These are phyloP conservation scores for Aspergillus vadensis DNA, from an alignment of 2,329 filamentous ascomycete genomes.

Conservation along the genomic window DNA sequence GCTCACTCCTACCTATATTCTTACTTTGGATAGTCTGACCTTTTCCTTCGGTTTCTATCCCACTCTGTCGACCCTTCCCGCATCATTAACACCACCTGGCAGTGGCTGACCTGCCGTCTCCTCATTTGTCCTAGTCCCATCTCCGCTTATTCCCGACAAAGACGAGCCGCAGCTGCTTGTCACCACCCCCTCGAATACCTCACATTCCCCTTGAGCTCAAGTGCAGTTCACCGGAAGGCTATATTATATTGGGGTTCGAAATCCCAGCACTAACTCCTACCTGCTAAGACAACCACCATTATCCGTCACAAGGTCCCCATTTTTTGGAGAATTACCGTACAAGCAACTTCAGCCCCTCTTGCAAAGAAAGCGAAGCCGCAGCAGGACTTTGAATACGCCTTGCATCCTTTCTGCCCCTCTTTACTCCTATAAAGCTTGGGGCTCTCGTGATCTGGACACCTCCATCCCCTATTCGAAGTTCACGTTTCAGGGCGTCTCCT, in stretches of 20 bases:
- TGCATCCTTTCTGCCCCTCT: background rate
- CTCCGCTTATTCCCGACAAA: constrained; percentile 11
- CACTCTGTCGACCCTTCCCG: background rate
- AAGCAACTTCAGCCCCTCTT: background rate
- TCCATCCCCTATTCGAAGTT: constrained; percentile 16
- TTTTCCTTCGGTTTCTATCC: background rate
- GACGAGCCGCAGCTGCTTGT: constrained; percentile 11
- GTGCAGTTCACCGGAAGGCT: background rate
- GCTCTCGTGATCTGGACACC: background rate
- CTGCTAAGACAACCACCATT: background rate
- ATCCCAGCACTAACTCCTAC: background rate
- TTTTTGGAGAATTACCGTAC: background rate
- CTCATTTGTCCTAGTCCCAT: constrained; percentile 4
- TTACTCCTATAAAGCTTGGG: background rate
- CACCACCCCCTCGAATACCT: background rate
- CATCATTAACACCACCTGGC: constrained; percentile 1
- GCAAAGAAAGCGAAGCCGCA: background rate
- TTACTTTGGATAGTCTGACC: constrained; percentile 3
- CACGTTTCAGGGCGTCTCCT: constrained; percentile 24
- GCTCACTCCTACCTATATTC: constrained; percentile 1
- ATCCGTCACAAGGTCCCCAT: background rate
- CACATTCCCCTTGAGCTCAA: background rate
- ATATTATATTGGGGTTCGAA: background rate
- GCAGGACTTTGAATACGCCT: background rate
- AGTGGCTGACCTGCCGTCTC: background rate